Base-by-base conservation (phyloP, 352 stramenopile genomes). In the Thraustotheca clavata region DNA sequence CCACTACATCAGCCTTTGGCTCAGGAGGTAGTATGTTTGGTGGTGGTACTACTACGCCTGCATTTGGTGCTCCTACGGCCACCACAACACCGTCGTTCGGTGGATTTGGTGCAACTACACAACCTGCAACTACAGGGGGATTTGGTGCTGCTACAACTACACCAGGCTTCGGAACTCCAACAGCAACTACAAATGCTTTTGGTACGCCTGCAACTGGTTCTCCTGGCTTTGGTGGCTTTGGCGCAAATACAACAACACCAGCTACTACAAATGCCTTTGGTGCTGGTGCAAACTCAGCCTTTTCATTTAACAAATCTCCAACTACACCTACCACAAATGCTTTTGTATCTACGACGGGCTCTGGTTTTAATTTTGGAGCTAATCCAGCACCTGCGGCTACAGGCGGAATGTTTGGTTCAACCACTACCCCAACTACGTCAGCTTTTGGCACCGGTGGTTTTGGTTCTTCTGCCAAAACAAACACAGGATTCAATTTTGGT, bases 371-470 rank as follows among this genome's bases (percentile, higher is more conserved):
- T 35, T 60, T 60, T 49, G 50, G 50, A 29, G 18, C 20, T 6
- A 60, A 11, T 35, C 31, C 2, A 9, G 34, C 38, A 20, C 38
- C 38, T 43, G 38, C 38, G 16, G 16, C 38, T 20, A 43, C 16
- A 16, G 38, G 38, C 20, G 38, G 38, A 16, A 43, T 43, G 38
- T 43, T 43, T 20, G 38, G 38, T 16, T 43, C 38, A 20, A 43
- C 38, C 16, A 20, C 38, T 43, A 43, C 50, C 27, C 72, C 66
- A 27, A 71, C 73, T n/a, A 71, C 70, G 34, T 83, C 76, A 33
- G 71, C 77, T 12, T 83, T 83, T 57, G 74, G 76, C 3, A 67
- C 65, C 55, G 32, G 2, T 20, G 57, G 33, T 26, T 54, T 60
- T 54, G 34, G 29, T 39, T 65, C 39, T 26, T 26, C 8, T 7